Evolutionary conservation across 495 filamentous ascomycete genomes (phyloP).

Genomic region (Astrothelium macrocarpum): DNA sequence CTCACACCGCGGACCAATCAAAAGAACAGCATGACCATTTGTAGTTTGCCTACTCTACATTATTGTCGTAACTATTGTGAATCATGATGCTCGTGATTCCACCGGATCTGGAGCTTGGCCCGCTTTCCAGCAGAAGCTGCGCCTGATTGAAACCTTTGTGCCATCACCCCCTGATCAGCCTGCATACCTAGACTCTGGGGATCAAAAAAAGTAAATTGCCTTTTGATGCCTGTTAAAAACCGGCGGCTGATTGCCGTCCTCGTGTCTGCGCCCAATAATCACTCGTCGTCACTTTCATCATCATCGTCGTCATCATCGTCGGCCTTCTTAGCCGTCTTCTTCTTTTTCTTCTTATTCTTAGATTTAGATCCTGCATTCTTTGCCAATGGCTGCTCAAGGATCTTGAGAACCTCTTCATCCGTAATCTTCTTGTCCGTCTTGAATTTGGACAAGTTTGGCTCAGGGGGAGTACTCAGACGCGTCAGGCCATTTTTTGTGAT

Average conservation of each 20-base stretch:
- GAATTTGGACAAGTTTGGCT: constrained; percentile 63
- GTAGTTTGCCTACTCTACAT: background rate
- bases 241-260: background rate
- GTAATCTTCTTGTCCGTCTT: constrained; percentile 96
- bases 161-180: background rate
- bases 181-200: background rate
- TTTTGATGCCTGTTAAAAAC: background rate
- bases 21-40: background rate
- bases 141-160: background rate
- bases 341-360: constrained; percentile 82
- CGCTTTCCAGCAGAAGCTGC: background rate
- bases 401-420: constrained; percentile 88
- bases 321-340: constrained; percentile 51
- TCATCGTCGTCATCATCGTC: constrained; percentile 44
- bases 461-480: constrained; percentile 65
- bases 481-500: constrained; percentile 96
- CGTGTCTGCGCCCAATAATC: background rate
- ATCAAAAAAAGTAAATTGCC: background rate
- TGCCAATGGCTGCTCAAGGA: constrained; percentile 75
- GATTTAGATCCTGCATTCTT: constrained; percentile 64
- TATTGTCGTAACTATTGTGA: background rate
- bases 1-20: background rate
- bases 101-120: background rate
- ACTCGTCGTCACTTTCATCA: constrained; percentile 34
- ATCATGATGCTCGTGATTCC: background rate